Base-by-base conservation (phyloP, 2,329 filamentous ascomycete species). In the Cladosporium sphaerospermum region DNA sequence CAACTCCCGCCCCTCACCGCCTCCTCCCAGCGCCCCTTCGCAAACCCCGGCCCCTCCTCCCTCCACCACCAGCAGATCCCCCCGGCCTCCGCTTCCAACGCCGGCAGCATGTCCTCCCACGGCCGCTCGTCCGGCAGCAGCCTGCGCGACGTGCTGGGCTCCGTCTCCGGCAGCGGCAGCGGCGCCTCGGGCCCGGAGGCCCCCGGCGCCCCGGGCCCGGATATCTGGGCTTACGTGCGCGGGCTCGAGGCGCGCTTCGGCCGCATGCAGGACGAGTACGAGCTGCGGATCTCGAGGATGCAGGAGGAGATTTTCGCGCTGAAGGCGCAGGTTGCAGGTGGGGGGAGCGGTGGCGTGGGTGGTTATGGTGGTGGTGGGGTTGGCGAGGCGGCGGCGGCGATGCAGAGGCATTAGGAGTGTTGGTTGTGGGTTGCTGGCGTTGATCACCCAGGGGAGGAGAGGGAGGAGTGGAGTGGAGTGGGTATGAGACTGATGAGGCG, bases 161-260 rank as follows among this genome's bases (percentile, higher is more conserved):
- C 47, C 16, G 62, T 61, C 74, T 7, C 47, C 16, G 48, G 48
- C 3, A 40, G 23, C n/a, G 16, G 23, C 5, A 40, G 9, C 7
- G 45, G 45, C 18, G 19, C 31, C 9, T 14, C 10, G 3, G 32
- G 41, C 14, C 81, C 49, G 72, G 82, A 57, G 28, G 62, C 65
- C 11, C 59, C 58, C 16, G 52, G 55, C 11, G 45, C 45, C 8
- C 56, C 66, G 28, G 83, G 82, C 41, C 56, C 66, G 28, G 83
- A 82, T 40, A 73, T 91, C 8, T 89, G 85, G 85, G 73, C 77
- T 3, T 89, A 89, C 62, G 80, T 91, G 33, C 83, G 88, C 53
- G 78, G 77, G 14, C 73, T 92, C 46, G 87, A 92, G 63, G 79
- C 63, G 33, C 67, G 71, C 14, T 72, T 77, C 65, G 65, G 67